phyloP scores from a whole-genome alignment of 371 early-diverging fungal species.

The Actinomortierella wolfii region DNA sequence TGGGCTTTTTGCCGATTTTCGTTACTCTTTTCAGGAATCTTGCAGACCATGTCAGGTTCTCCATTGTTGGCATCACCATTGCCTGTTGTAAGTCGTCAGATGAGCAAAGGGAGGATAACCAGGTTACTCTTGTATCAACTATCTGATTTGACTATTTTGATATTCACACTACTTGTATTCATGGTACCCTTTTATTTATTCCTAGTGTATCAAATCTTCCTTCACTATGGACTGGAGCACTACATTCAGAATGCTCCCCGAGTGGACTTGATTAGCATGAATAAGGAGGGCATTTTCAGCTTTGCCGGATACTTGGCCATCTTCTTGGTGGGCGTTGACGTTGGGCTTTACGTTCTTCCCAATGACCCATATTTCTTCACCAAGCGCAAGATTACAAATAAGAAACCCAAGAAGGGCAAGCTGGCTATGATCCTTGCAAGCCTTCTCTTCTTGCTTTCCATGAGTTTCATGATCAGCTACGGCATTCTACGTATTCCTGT shows the following conservation, averaged over 20 bases:
- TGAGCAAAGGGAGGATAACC: too few relatives aligned
- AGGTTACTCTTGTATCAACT: too few relatives aligned
- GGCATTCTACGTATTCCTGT: constrained; percentile 52
- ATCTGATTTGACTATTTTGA: too few relatives aligned
- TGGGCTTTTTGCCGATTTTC: constrained; percentile 85
- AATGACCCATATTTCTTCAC: constrained; percentile 48
- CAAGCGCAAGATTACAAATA: constrained; percentile 40
- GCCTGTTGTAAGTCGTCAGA: constrained; percentile 49
- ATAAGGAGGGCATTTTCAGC: constrained; percentile 92
- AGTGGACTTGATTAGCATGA: constrained; percentile 77
- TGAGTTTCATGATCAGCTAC: constrained; percentile 43
- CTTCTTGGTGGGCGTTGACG: constrained; percentile 73
- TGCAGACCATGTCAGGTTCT: constrained; percentile 49
- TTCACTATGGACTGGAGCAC: constrained; percentile 64
- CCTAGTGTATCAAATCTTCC: constrained; percentile 59
- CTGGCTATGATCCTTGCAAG: constrained; percentile 51
- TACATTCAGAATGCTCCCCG: constrained; percentile 85
- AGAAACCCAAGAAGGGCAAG: constrained; percentile 50
- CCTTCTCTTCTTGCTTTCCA: constrained; percentile 45
- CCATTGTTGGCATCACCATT: constrained; percentile 51
- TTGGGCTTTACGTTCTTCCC: constrained; percentile 62
- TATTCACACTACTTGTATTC: too few relatives aligned
- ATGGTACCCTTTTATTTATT: not conserved
- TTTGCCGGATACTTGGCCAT: constrained; percentile 83
- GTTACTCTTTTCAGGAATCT: constrained; percentile 58